Evolutionary conservation across 352 stramenopile species (phyloP).

Genomic region (Phytophthora colocasiae): DNA sequence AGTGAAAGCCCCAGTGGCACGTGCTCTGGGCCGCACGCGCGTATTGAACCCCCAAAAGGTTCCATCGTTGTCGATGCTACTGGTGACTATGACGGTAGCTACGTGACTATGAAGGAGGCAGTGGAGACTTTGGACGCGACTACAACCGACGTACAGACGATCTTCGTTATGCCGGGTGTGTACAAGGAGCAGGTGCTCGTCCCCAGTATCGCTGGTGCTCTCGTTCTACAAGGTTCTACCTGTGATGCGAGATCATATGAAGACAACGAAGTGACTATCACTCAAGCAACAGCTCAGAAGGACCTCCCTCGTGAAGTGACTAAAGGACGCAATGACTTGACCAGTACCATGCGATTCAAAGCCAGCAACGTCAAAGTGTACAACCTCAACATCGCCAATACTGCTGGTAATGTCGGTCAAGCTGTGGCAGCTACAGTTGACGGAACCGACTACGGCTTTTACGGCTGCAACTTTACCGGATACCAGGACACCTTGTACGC

Average conservation of each 20-base stretch:
- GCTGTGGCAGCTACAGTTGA: conserved; percentile 22
- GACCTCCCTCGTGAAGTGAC: conserved; percentile 14
- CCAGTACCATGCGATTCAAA: conserved; percentile 23
- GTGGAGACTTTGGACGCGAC: conserved; percentile 9
- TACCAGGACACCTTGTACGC: conserved; percentile 30
- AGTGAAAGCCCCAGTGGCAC: background rate
- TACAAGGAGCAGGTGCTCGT: conserved; percentile 27
- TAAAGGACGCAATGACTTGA: conserved; percentile 23
- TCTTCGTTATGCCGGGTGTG: conserved; percentile 25
- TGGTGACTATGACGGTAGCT: conserved; percentile 24
- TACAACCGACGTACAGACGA: conserved; percentile 16
- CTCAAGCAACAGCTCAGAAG: conserved; percentile 19
- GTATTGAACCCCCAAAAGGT: conserved; percentile 7
- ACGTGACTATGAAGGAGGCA: conserved; percentile 12
- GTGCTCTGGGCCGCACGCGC: conserved; percentile 14
- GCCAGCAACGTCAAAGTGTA: conserved; percentile 29
- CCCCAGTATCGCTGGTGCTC: conserved; percentile 3
- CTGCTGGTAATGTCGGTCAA: conserved; percentile 23
- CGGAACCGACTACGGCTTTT: conserved; percentile 19
- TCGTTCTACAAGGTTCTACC: conserved; percentile 24
- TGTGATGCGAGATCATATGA: conserved; percentile 25
- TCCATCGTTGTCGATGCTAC: conserved; percentile 25
- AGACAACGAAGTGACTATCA: conserved; percentile 26
- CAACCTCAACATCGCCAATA: conserved; percentile 34
- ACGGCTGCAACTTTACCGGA: conserved; percentile 26